Base-by-base conservation (phyloP, 805 yeast genomes). In the Clavispora phyllophila region DNA sequence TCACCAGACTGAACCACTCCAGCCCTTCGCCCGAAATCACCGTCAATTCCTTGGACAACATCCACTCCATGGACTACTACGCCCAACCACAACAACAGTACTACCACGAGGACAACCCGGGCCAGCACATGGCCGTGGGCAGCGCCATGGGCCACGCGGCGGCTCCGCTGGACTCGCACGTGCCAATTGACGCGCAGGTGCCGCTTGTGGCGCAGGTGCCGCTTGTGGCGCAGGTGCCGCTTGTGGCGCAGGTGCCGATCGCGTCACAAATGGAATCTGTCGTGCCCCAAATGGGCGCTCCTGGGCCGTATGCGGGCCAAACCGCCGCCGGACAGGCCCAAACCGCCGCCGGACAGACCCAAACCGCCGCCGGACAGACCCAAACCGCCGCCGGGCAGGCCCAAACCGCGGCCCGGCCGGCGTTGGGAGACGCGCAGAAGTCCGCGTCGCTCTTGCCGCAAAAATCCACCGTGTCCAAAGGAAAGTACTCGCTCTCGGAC, bases 401-500 rank as follows among this genome's bases (percentile, higher is more conserved):
- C n/a, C n/a, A n/a, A n/a, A n/a, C 23, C 23, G 23, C 7, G 7
- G 23, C 5, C 23, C 23, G 23, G 23, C 23, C n/a, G 13, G 37
- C 4, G 18, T 5, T 25, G 27, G 5, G 12, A 9, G 13, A 12
- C 27, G 8, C 27, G n/a, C 27, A 25, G 27, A 12, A 25, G 13
- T 9, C 27, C n/a, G 27, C n/a, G 27, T 48, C 53, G 18, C 54
- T 52, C 28, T 50, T 52, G 45, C 56, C 56, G 17, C 47, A 50
- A 26, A 38, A 52, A 15, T 45, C 49, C 14, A 51, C 54, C 8
- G 50, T 46, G 4, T 75, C 82, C 32, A 77, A 75, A 53, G 82
- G 82, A 24, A 78, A 78, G 54, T 78, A 78, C 51, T 65, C 78
- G n/a, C 57, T 78, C 33, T 65, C 64, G 42, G 83, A 78, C 57